Evolutionary conservation across 352 stramenopile genomes (phyloP), one percentile per base, ranked within the genome.

Genomic region (Pythium phragmitis): DNA sequence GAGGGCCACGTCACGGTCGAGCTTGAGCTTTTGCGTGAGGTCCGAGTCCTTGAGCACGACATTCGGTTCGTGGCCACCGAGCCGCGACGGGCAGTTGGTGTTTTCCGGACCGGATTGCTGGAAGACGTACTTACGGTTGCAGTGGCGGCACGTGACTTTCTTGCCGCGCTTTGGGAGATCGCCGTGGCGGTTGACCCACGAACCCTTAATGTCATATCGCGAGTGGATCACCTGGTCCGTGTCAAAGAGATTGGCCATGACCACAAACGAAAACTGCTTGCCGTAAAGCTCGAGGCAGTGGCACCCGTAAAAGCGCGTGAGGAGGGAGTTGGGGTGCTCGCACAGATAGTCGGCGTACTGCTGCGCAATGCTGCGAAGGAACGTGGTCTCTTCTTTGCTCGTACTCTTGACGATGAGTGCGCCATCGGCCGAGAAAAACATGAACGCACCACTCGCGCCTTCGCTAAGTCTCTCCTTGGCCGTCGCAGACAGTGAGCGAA

Each of bases 371-470:
- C 66, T 85, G 21, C 88, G 88, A 52, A 98, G 55, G 58, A 94
- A 94, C 16, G 80, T 82, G 23, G 80, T 91, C 72, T 98, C 91
- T 57, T 94, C 79, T 60, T 90, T 85, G 65, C 79, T 94, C 30
- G 85, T 96, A 75, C 85, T 96, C 74, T 98, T 98, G 52, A 97
- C 89, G 36, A 98, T 96, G 17, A 97, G 72, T 60, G 82, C 87
- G 6, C 84, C 82, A 68, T 97, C 89, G 30, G 80, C 82, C 7
- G 87, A 96, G 61, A 92, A 97, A 67, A 97, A 98, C 85, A 98
- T 96, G 68, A 97, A 98, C 8, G 87, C 90, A 42, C 87, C 87
- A 65, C 83, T 93, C 1, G 89, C 86, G 17, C 91, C 91, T 77
- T 96, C 91, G 51, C 81, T 92, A 54, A 97, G 52, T 26, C 88